Percentiles rank a stretch among this genome's conserved stretches.
These are phyloP conservation scores for Lactarius trivialis DNA, from an alignment of 768 basidiomycete genomes.

Conservation along the genomic window DNA sequence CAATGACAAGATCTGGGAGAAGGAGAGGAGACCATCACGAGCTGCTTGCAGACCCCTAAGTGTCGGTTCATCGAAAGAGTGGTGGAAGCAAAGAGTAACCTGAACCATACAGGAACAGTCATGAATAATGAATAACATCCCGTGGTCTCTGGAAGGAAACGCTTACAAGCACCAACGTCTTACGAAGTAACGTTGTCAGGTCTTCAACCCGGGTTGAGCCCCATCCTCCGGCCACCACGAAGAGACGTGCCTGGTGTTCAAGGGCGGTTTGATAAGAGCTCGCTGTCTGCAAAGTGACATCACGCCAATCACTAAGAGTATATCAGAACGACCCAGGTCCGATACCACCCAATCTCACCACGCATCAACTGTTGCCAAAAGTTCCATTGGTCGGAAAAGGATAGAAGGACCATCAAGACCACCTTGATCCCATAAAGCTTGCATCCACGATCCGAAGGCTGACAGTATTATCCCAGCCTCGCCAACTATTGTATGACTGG, in stretches of 20 bases:
- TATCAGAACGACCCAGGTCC: neutral
- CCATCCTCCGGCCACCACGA: slow-evolving; percentile 1
- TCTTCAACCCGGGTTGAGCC: slow-evolving; percentile 8
- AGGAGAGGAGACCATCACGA: neutral
- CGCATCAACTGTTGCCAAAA: slow-evolving; percentile 6
- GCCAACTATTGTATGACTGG: neutral
- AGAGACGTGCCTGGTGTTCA: slow-evolving; percentile 8
- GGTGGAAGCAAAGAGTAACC: slow-evolving; percentile 15
- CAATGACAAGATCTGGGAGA: slow-evolving; percentile 6
- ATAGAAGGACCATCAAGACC: slow-evolving; percentile 13
- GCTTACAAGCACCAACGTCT: slow-evolving; percentile 9
- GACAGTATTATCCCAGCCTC: slow-evolving; percentile 1
- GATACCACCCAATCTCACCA: slow-evolving; percentile 8
- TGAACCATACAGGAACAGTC: neutral
- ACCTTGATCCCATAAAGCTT: slow-evolving; percentile 18
- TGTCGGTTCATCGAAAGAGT: slow-evolving; percentile 17
- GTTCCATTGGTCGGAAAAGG: slow-evolving; percentile 17
- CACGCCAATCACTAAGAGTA: slow-evolving; percentile 14
- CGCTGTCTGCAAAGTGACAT: slow-evolving; percentile 6
- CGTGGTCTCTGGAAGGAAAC: neutral
- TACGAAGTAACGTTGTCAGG: slow-evolving; percentile 4
- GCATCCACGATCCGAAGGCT: slow-evolving; percentile 18
- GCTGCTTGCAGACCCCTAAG: slow-evolving; percentile 1
- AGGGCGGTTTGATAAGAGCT: slow-evolving; percentile 4
- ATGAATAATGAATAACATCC: neutral